Base-by-base conservation (phyloP, 345 rosid genomes). In the Viola odorata region DNA sequence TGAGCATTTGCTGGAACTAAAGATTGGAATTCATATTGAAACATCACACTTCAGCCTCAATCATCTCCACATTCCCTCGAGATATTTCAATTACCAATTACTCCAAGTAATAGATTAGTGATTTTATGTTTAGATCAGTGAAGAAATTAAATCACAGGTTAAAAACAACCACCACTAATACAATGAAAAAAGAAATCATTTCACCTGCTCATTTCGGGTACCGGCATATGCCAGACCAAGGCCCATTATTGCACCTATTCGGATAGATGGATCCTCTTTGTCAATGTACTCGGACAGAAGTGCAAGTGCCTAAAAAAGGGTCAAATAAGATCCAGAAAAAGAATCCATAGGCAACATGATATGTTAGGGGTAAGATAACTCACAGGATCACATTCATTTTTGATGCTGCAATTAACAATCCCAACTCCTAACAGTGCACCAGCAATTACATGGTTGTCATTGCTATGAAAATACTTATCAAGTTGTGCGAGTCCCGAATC, bases 191-290 rank as follows among this genome's bases (percentile, higher is more conserved):
- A 45, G 44, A 57, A 60, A 8, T 60, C 55, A 61, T 32, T 37
- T 65, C 41, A 80, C 96, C 85, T 77, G 82, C 49, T 83, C 87
- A 73, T 86, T 84, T 77, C 84, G 89, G 68, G 95, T 57, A 68
- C 99, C 97, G n/a, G 99, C 97, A 76, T 94, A 90, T 53, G 97
- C 83, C 69, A 90, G 84, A 69, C 95, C 99, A n/a, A 91, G 77
- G 53, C 99, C 99, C 95, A 94, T 88, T 45, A 94, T 90, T 63
- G 96, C 96, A 69, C 96, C 99, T 61, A 94, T 94, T 65, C 95
- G 78, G 48, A 88, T 71, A 41, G 83, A 81, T 67, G 97, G 58
- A 77, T 94, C 99, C 75, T 88, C 97, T 65, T 75, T 86, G 68
- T 73, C 77, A 3, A 85, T 55, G 42, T 80, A 85, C 3, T 90